Base-by-base conservation (phyloP, 345 rosid species). In the Populus tremula region DNA sequence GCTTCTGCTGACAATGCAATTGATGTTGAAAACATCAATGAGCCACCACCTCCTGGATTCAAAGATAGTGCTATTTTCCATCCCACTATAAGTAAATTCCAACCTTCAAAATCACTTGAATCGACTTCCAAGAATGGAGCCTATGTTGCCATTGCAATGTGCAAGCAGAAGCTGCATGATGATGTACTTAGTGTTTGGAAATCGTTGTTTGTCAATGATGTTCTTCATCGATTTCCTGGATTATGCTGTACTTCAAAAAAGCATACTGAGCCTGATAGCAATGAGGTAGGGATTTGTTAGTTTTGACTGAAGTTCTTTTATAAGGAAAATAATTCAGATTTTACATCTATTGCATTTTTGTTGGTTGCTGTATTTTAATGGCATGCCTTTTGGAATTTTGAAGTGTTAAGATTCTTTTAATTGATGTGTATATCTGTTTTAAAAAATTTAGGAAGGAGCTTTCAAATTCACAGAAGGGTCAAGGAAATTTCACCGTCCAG, bases 81-180 rank as follows among this genome's bases (percentile, higher is more conserved):
- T 31, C 82, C 89, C 71, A 50, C 71, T 61, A 6, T 38, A 31
- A 69, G 78, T 82, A 88, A 88, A 77, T 84, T 86, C 79, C 83
- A 29, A 79, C 89, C 87, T 75, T 73, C 84, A 43, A 77, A 79
- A 79, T 77, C 85, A 5, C 79, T 78, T 64, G 90, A 87, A 77
- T 36, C 81, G 36, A 64, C 69, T 75, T 78, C 86, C 56, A 87
- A 85, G 85, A 85, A 90, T 73, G 88, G 80, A 83, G 88, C 78
- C 79, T 90, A 88, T 80, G 85, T 88, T 78, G 84, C 92, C 84
- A 78, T 67, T 76, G 97, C 98, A 77, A 64, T 94, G 81, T 92
- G 88, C 84, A 87, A 95, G 83, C 96, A 92, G 85, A 90, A 87
- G 86, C 85, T 96, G 90, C 94, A 91, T 81, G 88, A 85, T 78